Base-by-base conservation (phyloP, 2,329 filamentous ascomycete genomes). In the Fusarium sp. region DNA sequence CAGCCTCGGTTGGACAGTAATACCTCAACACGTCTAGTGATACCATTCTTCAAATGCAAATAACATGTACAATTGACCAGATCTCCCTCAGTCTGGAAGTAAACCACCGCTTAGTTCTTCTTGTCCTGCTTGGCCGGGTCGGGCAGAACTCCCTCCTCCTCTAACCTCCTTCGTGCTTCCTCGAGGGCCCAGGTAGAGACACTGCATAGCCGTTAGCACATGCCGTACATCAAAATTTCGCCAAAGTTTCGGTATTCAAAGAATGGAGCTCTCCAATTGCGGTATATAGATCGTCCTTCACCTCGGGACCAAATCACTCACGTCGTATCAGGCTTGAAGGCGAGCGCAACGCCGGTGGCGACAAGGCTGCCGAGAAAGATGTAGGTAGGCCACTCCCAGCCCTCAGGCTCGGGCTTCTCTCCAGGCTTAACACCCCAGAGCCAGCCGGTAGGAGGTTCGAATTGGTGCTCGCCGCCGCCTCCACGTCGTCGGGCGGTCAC, bases 131-230 rank as follows among this genome's bases (percentile, higher is more conserved):
- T 81, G 58, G 83, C 81, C 40, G 92, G 91, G 77, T 98, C 95
- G 77, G 93, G 89, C 78, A 98, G 84, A 78, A 98, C 95, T 63
- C 96, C 96, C 86, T 99, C 96, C 64, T 90, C 92, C 85, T 99
- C 96, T 87, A 99, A 90, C 85, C 96, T 89, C 85, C 96, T 89
- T 78, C 96, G 89, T 54, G 96, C 96, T 85, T 99, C 96, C 84
- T 99, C 96, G 43, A 99, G 90, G 68, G 96, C 96, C 96, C 96
- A 99, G 57, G 95, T 98, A 86, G 98, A 96, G 89, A 99, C 98
- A 81, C 96, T 99, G 76, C 65, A 60, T 18, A 53, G 28, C 18
- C 22, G 70, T 81, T 74, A 81, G 78, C 36, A 44, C 24, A 44
- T 31, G 28, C 18, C 42, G n/a, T 42, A 15, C 68, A 71, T 54